phyloP scores from a whole-genome alignment of 1,139 yeast species.

The Nakaseomyces uthaithaninus region DNA sequence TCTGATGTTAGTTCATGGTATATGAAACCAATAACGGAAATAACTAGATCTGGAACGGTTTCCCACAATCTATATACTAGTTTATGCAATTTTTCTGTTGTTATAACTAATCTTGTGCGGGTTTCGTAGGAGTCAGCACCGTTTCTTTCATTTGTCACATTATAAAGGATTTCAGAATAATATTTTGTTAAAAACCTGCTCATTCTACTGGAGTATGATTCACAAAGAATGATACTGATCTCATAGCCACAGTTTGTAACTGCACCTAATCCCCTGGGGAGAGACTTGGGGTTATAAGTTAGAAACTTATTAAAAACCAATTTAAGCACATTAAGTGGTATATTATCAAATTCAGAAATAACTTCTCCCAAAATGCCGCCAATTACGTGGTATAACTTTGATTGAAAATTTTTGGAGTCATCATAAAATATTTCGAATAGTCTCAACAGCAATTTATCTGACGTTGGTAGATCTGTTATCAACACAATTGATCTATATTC shows the following conservation, averaged over 20 bases:
- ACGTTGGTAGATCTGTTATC: constrained; percentile 64
- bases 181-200: constrained; percentile 72
- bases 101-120: constrained; percentile 30
- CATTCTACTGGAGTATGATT: constrained; percentile 63
- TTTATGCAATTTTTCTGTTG: constrained; percentile 51
- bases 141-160: constrained; percentile 33
- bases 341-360: constrained; percentile 61
- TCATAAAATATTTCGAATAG: constrained; percentile 60
- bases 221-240: constrained; percentile 62
- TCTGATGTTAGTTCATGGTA: constrained; percentile 77
- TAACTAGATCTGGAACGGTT: constrained; percentile 64
- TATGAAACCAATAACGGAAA: constrained; percentile 68
- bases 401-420: constrained; percentile 35
- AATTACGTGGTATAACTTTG: constrained; percentile 48
- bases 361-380: constrained; percentile 67
- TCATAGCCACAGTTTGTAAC: constrained; percentile 51
- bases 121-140: constrained; percentile 28
- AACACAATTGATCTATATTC: constrained; percentile 76
- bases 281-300: constrained; percentile 29
- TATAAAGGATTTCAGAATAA: constrained; percentile 67
- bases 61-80: constrained; percentile 68
- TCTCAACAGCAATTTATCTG: constrained; percentile 45
- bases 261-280: constrained; percentile 30
- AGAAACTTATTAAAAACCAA: constrained; percentile 44
- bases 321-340: constrained; percentile 59